Evolutionary conservation across 768 basidiomycete genomes (phyloP).

Genomic region (Lyophyllum decastes): DNA sequence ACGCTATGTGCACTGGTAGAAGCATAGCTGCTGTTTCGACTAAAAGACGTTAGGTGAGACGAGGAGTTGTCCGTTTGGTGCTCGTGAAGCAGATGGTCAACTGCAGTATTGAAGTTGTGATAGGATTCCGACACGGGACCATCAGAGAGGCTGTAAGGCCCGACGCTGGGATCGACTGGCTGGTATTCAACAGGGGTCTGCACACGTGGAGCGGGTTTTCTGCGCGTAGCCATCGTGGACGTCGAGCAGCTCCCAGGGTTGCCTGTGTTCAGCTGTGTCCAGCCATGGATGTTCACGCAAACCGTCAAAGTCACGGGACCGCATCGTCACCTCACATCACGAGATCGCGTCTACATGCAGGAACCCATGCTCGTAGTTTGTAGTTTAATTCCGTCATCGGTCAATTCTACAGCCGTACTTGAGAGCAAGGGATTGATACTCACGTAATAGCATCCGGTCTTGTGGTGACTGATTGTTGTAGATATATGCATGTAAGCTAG

Average conservation of each 20-base stretch:
- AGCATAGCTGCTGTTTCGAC: background rate
- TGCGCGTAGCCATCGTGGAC: constrained; percentile 12
- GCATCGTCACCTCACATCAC: constrained; percentile 1
- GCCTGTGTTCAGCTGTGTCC: background rate
- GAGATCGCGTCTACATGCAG: background rate
- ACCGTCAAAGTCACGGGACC: constrained; percentile 10
- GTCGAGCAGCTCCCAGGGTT: background rate
- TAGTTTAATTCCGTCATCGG: background rate
- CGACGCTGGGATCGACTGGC: constrained; percentile 11
- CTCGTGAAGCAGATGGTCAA: background rate
- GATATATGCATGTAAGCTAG: too few species aligned
- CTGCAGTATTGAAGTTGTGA: constrained; percentile 7
- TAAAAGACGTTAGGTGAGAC: constrained; percentile 4
- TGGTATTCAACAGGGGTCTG: constrained; percentile 2
- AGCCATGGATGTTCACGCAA: constrained; percentile 8
- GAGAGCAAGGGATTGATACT: too few species aligned
- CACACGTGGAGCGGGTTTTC: constrained; percentile 4
- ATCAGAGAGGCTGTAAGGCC: constrained; percentile 15
- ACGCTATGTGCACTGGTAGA: background rate
- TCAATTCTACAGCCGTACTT: background rate
- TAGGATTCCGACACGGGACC: constrained; percentile 6
- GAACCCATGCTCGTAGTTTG: too few species aligned
- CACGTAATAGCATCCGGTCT: too few species aligned
- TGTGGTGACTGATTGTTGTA: too few species aligned
- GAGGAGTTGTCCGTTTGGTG: background rate